Base-by-base conservation (phyloP, 805 yeast genomes). In the Brettanomyces bruxellensis region DNA sequence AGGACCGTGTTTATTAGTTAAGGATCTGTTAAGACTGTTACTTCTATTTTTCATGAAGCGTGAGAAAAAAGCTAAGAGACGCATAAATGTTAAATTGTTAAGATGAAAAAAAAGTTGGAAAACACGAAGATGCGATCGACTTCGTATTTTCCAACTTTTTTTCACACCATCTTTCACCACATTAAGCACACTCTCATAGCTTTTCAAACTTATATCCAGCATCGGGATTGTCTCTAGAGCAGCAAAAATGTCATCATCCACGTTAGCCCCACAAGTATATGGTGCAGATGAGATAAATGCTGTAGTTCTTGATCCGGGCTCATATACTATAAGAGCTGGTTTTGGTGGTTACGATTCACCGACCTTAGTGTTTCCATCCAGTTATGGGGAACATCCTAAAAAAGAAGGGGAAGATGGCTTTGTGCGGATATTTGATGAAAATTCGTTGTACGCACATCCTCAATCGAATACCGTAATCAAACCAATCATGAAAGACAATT, bases 301-400 rank as follows among this genome's bases (percentile, higher is more conserved):
- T 25, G 73, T 93, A 3, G 95, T 91, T 34, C 71, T 91, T 25
- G 98, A 93, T 59, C 90, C 95, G 1, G 98, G 98, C 34, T 83
- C 96, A 9, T 79, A 73, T 50, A 69, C 79, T 49, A 88, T 96
- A 5, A 79, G 91, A 45, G 79, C 83, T 18, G 99, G 99, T 1
- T 89, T 78, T 64, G 90, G 97, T 3, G 98, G 98, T 9, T 91
- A 88, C 47, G 96, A 90, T 60, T 74, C 78, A 45, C 99, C 99
- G 11, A 77, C 82, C 51, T 68, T 81, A 4, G 77, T 85, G 24
- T 62, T 82, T 11, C 93, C 96, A 3, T 85, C 96, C 1, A 74
- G 64, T 49, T 87, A 78, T 57, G 47, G 41, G 1, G 52, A 41
- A 9, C 47, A 43, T 4, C 50, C 39, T 1, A 55, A 49, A 5